A percentile compares a stretch with the other conserved stretches of the same genome.
phyloP scores from a whole-genome alignment of 306 rosid species.

The Cucumis sativus region DNA sequence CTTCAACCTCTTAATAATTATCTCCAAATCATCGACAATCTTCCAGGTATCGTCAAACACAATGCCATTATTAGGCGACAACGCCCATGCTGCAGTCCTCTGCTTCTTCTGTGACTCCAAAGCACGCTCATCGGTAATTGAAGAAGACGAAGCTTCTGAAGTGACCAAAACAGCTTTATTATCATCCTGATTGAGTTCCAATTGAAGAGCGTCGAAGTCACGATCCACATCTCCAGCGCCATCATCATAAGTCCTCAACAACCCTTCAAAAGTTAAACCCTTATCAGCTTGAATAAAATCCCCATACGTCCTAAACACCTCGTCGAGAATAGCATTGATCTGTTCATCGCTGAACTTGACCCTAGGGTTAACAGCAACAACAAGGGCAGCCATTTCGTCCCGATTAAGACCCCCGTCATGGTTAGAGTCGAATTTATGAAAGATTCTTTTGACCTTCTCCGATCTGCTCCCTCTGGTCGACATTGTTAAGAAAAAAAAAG shows the following conservation, averaged over 20 bases:
- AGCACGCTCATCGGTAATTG: constrained; percentile 60
- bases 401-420: constrained; percentile 80
- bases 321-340: constrained; percentile 93
- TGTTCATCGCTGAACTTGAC: constrained; percentile 97
- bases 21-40: constrained; percentile 93
- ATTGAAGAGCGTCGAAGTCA: constrained; percentile 84
- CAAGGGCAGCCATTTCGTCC: constrained; percentile 91
- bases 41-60: constrained; percentile 96
- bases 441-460: constrained; percentile 89
- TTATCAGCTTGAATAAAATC: constrained; percentile 81
- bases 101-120: constrained; percentile 92
- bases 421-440: constrained; percentile 71
- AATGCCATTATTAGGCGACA: constrained; percentile 89
- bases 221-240: constrained; percentile 98
- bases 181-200: constrained; percentile 51
- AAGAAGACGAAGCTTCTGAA: constrained; percentile 72
- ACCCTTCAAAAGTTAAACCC: constrained; percentile 84
- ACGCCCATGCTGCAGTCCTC: constrained; percentile 70
- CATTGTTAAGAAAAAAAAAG: constrained; percentile 21
- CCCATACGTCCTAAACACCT: constrained; percentile 78
- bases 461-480: constrained; percentile 96
- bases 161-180: constrained; percentile 27
- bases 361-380: constrained; percentile 96
- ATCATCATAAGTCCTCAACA: constrained; percentile 85
- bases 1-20: constrained; percentile 66